phyloP scores from a whole-genome alignment of 192 early-diverging fungal genomes.

The Backusella mclennaniae region DNA sequence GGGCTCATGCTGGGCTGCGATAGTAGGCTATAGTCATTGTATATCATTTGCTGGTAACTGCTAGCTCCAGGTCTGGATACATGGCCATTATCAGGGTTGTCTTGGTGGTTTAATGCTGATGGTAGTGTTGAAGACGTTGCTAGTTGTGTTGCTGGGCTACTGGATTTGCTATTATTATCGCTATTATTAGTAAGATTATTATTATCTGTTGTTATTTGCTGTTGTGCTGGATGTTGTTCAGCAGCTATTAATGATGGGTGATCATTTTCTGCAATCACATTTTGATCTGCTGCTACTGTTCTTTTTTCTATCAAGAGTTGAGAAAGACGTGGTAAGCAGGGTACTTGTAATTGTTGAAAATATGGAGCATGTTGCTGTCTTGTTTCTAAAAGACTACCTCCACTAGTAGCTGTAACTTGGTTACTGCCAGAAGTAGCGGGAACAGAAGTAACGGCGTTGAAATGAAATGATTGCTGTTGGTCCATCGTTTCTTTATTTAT shows the following conservation, averaged over 20 bases:
- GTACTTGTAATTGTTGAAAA: slow-evolving; percentile 11
- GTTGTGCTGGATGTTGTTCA: background rate
- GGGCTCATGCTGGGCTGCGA: background rate
- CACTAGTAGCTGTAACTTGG: background rate
- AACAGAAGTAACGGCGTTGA: background rate
- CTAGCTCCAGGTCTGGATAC: background rate
- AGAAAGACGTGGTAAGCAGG: slow-evolving; percentile 11
- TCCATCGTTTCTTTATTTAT: background rate
- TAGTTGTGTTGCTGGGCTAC: background rate
- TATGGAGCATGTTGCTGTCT: slow-evolving; percentile 7
- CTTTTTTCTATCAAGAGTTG: slow-evolving; percentile 3
- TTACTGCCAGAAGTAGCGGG: background rate
- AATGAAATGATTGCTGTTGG: background rate
- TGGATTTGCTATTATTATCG: background rate
- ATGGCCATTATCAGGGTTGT: background rate
- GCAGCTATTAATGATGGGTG: background rate
- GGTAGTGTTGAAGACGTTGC: background rate
- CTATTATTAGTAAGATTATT: background rate
- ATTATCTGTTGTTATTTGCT: background rate
- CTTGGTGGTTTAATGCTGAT: background rate
- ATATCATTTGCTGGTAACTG: background rate
- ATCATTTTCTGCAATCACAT: background rate
- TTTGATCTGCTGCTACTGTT: background rate
- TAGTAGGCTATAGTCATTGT: background rate
- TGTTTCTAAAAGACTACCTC: slow-evolving; percentile 2